Percentiles rank a stretch among this genome's conserved stretches.
These are phyloP conservation scores for Penicillium capsulatum DNA, from an alignment of 2,329 filamentous ascomycete genomes.

Conservation along the genomic window DNA sequence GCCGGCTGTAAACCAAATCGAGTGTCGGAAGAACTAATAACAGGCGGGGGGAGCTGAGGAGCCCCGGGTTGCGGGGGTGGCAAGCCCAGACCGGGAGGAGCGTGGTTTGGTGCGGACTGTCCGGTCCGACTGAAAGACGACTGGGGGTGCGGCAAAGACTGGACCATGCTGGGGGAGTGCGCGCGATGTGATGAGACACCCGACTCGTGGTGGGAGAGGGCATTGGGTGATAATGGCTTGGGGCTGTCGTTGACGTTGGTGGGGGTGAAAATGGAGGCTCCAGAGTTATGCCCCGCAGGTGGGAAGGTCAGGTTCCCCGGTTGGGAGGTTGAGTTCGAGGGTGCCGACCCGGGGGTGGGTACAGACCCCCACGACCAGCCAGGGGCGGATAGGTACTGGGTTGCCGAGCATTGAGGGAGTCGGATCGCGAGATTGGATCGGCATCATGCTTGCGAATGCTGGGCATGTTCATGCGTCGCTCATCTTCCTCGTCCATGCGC, in stretches of 20 bases:
- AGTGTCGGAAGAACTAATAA: slow-evolving; percentile 41
- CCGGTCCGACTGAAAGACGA: slow-evolving; percentile 27
- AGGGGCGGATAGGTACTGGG: slow-evolving; percentile 74
- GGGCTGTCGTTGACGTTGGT: slow-evolving; percentile 79
- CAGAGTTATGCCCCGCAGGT: slow-evolving; percentile 37
- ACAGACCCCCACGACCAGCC: slow-evolving; percentile 56
- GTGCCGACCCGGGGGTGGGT: slow-evolving; percentile 58
- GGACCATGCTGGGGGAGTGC: slow-evolving; percentile 42
- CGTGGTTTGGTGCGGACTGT: slow-evolving; percentile 23
- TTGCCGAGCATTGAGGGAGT: slow-evolving; percentile 59
- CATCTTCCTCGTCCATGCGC: slow-evolving; percentile 49
- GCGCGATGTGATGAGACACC: slow-evolving; percentile 39
- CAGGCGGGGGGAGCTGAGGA: slow-evolving; percentile 44
- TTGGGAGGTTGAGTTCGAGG: slow-evolving; percentile 52
- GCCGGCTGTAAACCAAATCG: slow-evolving; percentile 42
- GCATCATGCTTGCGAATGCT: slow-evolving; percentile 69
- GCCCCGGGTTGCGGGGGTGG: slow-evolving; percentile 37
- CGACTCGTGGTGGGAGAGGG: slow-evolving; percentile 37
- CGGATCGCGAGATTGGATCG: slow-evolving; percentile 47
- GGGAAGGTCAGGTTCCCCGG: slow-evolving; percentile 39
- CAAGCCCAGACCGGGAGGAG: slow-evolving; percentile 29
- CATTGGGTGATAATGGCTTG: slow-evolving; percentile 63
- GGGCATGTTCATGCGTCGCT: slow-evolving; percentile 54
- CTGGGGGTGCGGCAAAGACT: slow-evolving; percentile 40
- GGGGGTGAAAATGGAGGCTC: slow-evolving; percentile 64